Base-by-base conservation (phyloP, 768 basidiomycete genomes). In the Sarcodon aspratus region DNA sequence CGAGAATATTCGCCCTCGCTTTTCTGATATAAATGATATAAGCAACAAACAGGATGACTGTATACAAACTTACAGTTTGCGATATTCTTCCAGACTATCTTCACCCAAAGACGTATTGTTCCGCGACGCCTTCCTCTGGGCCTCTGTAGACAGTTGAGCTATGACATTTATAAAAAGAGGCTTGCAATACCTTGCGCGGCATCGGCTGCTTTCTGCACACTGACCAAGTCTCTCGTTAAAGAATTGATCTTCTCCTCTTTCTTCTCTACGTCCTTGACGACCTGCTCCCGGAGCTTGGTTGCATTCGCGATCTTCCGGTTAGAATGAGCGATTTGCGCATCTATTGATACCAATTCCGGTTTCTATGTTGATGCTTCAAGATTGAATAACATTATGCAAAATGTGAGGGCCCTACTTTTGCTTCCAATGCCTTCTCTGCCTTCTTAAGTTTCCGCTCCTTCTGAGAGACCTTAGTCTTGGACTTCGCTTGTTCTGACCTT, bases 391-490 rank as follows among this genome's bases (percentile, higher is more conserved):
- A 13, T 48, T 35, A 21, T n/a, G 34, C 17, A 18, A 31, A 36
- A 31, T 6, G 37, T n/a, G 3, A 18, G 15, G 32, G 17, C 57
- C 72, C 36, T 35, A 85, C 93, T 70, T 88, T 90, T 12, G 73
- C 79, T 50, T 97, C 95, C 8, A 94, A 64, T 0, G 79, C 71
- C 63, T 94, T 97, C 65, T 97, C 94, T 1, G 84, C 84, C 63
- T 85, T 88, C 69, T 96, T 96, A 50, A 95, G 82, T 42, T 67
- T 76, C 66, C 83, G 85, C 66, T 99, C 93, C 55, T 85, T 82
- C 66, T 86, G 85, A 69, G 83, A 77, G 0, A 92, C 83, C 6
- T 71, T 67, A 8, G 81, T 75, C 13, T 88, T 75, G 7, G 82
- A 80, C 61, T 77, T 82, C 2, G 88, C 90, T 59, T 95, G 90